Evolutionary conservation across 139 green algal species (phyloP), one percentile per base, ranked within the genome.

Genomic region (Asterochloris sp.): DNA sequence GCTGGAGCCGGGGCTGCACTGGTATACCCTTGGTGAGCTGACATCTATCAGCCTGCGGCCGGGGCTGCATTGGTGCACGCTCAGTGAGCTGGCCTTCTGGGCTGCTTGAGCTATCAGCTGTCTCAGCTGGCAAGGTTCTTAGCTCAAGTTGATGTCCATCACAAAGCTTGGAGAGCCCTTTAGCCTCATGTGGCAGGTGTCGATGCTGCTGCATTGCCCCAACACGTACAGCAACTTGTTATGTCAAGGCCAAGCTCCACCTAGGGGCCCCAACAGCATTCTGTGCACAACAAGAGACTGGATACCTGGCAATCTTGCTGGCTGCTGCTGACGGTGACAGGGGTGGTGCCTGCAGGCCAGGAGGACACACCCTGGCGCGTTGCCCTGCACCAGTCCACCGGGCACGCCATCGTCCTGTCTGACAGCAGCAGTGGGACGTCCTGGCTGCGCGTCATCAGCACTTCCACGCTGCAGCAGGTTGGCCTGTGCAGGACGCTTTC

Each of bases 1-100:
- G 23, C 78, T 62, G 14, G 27, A 64, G 14, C 38, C 29, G 23
- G 28, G 73, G 13, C 78, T 82, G 17, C 68, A 62, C 47, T 82
- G 78, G 78, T 74, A 73, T 16, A 82, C 78, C 13, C 16, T 74
- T 26, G 63, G 78, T 82, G 27, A 26, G 76, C 74, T 28, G 19
- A 21, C 4, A 2, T 71, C 1, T 71, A 24, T 2, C 19, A 24
- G 21, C 19, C 66, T 71, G 66, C 21, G 4, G 17, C 19, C 21
- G 4, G 19, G 21, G 66, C 66, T 71, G 21, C 1, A 24, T 24
- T 71, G 66, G 66, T 10, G 4, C 21, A 71, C 2, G 17, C 66
- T 71, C 21, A 24, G 66, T 71, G 21, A 12, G 66, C 66, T 71
- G 66, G 66, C 17, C 66, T 8, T 71, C 19, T 71, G 21, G 9